Conservation (phyloP, 768 basidiomycete genomes). For the Russula sp. region DNA sequence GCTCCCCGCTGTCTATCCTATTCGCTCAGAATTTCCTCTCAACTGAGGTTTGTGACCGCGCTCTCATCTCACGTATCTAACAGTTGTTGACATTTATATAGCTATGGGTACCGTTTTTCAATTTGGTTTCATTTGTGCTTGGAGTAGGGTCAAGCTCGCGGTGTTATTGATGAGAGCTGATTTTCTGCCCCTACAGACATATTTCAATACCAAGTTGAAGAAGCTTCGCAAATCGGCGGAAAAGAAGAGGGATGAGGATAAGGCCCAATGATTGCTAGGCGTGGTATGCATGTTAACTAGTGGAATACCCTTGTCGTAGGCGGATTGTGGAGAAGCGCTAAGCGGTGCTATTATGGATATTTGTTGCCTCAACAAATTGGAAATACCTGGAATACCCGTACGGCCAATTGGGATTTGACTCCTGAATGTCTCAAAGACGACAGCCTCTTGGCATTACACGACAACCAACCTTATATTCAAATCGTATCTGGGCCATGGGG, state of each 20-base stretch:
- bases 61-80: neutral
- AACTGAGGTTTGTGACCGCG: slow-evolving; percentile 46
- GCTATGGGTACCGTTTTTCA: slow-evolving; percentile 90
- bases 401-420: no score
- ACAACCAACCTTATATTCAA: no score
- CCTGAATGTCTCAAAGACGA: no score
- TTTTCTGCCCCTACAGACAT: slow-evolving; percentile 36
- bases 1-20: slow-evolving; percentile 65
- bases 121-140: slow-evolving; percentile 61
- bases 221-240: slow-evolving; percentile 39
- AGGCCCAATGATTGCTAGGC: slow-evolving; percentile 19
- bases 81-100: slow-evolving; percentile 24
- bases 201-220: slow-evolving; percentile 71
- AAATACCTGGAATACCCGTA: no score
- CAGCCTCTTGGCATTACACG: no score
- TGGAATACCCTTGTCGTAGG: neutral
- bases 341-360: neutral
- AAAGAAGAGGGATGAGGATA: slow-evolving; percentile 36
- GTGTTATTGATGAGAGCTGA: neutral
- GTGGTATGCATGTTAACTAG: neutral
- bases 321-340: neutral
- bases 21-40: slow-evolving; percentile 78
- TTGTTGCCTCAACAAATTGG: no score
- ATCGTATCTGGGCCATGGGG: no score
- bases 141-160: slow-evolving; percentile 45